These are phyloP conservation scores for Colletotrichum acutatum DNA, from an alignment of 2,329 filamentous ascomycete species.

Conservation along the genomic window DNA sequence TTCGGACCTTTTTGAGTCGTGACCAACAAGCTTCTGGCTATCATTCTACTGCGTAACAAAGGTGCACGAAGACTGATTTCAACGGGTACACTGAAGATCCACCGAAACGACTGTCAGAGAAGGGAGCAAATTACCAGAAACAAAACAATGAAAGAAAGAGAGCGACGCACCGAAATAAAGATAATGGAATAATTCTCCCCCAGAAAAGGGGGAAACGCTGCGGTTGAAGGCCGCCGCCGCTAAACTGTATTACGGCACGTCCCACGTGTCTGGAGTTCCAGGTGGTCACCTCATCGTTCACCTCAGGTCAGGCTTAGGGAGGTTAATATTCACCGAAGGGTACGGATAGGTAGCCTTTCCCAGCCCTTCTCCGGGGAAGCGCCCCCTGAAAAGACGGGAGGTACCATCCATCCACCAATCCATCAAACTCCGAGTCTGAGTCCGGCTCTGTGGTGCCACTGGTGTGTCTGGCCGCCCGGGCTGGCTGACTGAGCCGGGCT, in stretches of 20 bases:
- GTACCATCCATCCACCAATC: constrained; percentile 10
- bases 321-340: constrained; percentile 29
- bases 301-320: background rate
- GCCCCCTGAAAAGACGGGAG: constrained; percentile 20
- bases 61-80: background rate
- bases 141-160: background rate
- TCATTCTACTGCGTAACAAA: background rate
- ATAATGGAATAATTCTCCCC: background rate
- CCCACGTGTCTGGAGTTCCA: constrained; percentile 28
- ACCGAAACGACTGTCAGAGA: constrained; percentile 1
- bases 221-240: constrained; percentile 25
- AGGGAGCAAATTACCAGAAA: background rate
- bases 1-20: background rate
- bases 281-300: constrained; percentile 1
- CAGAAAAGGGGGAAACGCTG: constrained; percentile 13
- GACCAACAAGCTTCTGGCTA: background rate
- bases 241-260: constrained; percentile 30
- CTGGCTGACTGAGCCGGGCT: constrained; percentile 20
- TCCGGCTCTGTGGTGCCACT: background rate
- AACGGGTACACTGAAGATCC: background rate
- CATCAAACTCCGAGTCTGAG: constrained; percentile 7
- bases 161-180: background rate
- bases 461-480: constrained; percentile 10
- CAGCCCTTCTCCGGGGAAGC: constrained; percentile 16
- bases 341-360: constrained; percentile 1